Percentiles rank a stretch among this genome's conserved stretches.
Evolutionary conservation across 2,329 filamentous ascomycete species (phyloP).

Genomic region (Venturia aucupariae): DNA sequence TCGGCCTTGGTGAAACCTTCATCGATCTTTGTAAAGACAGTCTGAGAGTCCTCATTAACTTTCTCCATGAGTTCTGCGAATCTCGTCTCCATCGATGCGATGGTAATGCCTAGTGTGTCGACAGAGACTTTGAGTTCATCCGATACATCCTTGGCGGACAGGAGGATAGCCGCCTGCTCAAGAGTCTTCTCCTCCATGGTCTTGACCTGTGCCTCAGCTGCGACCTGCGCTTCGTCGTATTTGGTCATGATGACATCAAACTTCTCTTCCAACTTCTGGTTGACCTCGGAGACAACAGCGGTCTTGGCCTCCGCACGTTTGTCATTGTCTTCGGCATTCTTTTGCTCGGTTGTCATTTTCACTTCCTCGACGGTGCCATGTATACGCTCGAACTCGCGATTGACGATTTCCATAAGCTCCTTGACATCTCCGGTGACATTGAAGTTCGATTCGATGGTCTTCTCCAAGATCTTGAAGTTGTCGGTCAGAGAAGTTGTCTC

Average conservation of each 20-base stretch:
- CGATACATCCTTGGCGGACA: constrained; percentile 66
- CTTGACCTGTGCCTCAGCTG: constrained; percentile 64
- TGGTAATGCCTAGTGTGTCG: constrained; percentile 66
- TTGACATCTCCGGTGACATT: constrained; percentile 42
- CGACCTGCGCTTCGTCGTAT: constrained; percentile 74
- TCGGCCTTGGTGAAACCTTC: constrained; percentile 56
- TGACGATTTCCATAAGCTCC: constrained; percentile 62
- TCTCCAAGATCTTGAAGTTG: constrained; percentile 60
- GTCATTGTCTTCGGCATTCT: constrained; percentile 43
- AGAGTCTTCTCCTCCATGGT: constrained; percentile 64
- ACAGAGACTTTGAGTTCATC: constrained; percentile 83
- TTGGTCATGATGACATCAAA: constrained; percentile 74
- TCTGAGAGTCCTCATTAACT: constrained; percentile 78
- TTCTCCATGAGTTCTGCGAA: constrained; percentile 79
- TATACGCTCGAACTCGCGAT: constrained; percentile 78
- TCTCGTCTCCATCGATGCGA: constrained; percentile 42
- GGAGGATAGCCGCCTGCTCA: constrained; percentile 63
- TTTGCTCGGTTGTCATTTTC: constrained; percentile 67
- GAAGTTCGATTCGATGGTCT: constrained; percentile 47
- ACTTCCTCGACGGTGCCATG: constrained; percentile 68
- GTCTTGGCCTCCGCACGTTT: constrained; percentile 53
- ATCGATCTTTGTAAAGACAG: constrained; percentile 74
- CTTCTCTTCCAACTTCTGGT: constrained; percentile 61
- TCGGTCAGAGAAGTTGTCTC: constrained; percentile 51
- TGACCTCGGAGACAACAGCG: constrained; percentile 44